These are phyloP conservation scores for Botrytis hyacinthi DNA, from an alignment of 2,329 filamentous ascomycete genomes.

Conservation along the genomic window DNA sequence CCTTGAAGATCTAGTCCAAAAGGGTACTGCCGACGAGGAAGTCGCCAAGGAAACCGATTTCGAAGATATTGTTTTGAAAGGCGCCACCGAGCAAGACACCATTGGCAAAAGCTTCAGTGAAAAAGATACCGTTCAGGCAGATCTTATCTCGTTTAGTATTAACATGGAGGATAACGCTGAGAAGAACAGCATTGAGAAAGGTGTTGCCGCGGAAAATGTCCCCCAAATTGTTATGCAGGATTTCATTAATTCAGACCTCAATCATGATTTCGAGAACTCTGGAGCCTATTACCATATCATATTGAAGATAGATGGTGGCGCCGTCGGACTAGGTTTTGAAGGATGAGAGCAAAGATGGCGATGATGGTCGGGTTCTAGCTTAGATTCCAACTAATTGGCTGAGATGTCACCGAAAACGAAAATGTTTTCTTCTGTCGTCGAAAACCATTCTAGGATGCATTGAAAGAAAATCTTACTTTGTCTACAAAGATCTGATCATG, in stretches of 20 bases:
- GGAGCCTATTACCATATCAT: too few species aligned
- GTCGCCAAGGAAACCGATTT: accelerated
- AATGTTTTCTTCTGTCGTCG: neutral
- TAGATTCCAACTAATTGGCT: accelerated
- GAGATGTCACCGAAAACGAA: neutral
- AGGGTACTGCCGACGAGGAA: neutral
- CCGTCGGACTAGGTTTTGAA: too few species aligned
- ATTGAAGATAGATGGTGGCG: neutral
- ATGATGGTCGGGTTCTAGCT: neutral
- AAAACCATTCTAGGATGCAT: neutral
- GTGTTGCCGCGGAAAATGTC: accelerated
- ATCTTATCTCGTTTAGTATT: too few species aligned
- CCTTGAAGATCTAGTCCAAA: neutral
- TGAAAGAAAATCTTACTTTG: too few species aligned
- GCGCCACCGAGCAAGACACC: accelerated
- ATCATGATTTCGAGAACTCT: neutral
- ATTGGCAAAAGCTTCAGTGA: neutral
- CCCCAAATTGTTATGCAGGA: accelerated
- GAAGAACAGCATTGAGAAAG: neutral
- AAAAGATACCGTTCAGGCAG: too few species aligned
- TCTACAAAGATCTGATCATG: too few species aligned
- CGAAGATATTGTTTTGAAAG: accelerated
- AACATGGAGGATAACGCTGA: too few species aligned
- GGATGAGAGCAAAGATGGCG: neutral
- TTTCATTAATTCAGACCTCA: neutral